phyloP scores from a whole-genome alignment of 2,329 filamentous ascomycete species.

The Sclerotinia glacialis region DNA sequence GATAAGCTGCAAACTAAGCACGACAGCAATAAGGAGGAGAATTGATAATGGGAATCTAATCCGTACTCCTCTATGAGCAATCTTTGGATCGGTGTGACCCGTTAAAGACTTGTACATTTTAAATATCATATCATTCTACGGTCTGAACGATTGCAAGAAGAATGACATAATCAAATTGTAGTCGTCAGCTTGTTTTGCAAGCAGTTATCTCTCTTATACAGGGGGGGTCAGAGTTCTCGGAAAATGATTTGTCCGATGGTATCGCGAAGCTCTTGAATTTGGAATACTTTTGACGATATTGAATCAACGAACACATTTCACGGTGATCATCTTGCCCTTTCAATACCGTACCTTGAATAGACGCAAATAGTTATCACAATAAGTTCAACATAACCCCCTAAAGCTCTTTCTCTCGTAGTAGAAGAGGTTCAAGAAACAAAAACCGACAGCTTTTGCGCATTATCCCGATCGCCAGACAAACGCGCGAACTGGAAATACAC shows the following conservation, averaged over 20 bases:
- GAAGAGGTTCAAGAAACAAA: not conserved
- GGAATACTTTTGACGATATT: not conserved
- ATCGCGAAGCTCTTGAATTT: not conserved
- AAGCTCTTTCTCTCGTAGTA: not conserved
- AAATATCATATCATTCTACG: not conserved
- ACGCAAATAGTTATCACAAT: not conserved
- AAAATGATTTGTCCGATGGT: slow-evolving; percentile 4
- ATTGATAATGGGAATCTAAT: slow-evolving; percentile 31
- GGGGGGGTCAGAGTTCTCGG: not conserved
- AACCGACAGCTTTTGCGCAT: not conserved
- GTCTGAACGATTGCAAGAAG: not conserved
- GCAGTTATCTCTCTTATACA: not conserved
- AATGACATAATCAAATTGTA: not conserved
- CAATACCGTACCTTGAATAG: not conserved
- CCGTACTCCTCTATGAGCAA: not conserved
- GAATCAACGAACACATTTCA: not conserved
- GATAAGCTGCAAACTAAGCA: slow-evolving; percentile 32
- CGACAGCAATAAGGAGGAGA: slow-evolving; percentile 26
- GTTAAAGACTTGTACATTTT: slow-evolving; percentile 19
- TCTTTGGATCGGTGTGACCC: not conserved
- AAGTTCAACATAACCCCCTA: not conserved
- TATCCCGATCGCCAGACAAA: not conserved
- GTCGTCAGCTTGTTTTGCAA: not conserved
- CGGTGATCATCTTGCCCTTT: not conserved
- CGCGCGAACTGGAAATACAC: not conserved